Evolutionary conservation across 108 stramenopile species (phyloP), one percentile per base, ranked within the genome.

Genomic region (Aureococcus anophagefferens): DNA sequence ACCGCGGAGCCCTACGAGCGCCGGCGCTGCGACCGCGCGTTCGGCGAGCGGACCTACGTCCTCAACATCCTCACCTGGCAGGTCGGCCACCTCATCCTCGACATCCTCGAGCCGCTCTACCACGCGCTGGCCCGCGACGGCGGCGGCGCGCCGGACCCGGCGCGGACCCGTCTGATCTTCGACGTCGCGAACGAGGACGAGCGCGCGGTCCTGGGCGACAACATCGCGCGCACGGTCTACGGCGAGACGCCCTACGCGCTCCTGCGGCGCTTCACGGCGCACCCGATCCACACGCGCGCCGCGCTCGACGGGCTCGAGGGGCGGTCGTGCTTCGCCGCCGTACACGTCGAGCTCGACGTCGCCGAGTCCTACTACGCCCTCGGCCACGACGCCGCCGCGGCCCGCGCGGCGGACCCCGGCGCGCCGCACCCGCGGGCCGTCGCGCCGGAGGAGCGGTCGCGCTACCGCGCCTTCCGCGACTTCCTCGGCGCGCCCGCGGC

Each of bases 21-120:
- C 21, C 7, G 3, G 25, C 17, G 25, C 7, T 71, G 70, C 63
- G 29, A 30, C 15, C 31, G 34, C 33, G 31, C 34, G n/a, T 25
- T 71, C 70, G 35, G 4, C n/a, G 17, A 30, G 5, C 70, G 46
- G 33, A 33, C 63, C 14, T 33, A 51, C 32, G n/a, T 71, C 0
- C 11, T 71, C 62, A 71, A 37, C 34, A 25, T 71, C 17, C 30
- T 71, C 16, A 71, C 70, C 9, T 64, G 63, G 70, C 70, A 71
- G 63, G 70, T 71, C 29, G 70, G 70, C 32, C 70, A 71, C 45
- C n/a, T 71, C 15, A 25, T 71, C 35, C 34, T 71, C 18, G 70
- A 71, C 62, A 21, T 71, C 30, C 62, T 71, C 32, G 70, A 71
- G 46, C 70, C 63, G 7, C 35, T 71, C 17, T 71, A 46, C 51